A percentile compares a stretch with the other conserved stretches of the same genome.
Conservation (phyloP, 2,329 filamentous ascomycete genomes). For the Dryadomyces sulphureus region DNA sequence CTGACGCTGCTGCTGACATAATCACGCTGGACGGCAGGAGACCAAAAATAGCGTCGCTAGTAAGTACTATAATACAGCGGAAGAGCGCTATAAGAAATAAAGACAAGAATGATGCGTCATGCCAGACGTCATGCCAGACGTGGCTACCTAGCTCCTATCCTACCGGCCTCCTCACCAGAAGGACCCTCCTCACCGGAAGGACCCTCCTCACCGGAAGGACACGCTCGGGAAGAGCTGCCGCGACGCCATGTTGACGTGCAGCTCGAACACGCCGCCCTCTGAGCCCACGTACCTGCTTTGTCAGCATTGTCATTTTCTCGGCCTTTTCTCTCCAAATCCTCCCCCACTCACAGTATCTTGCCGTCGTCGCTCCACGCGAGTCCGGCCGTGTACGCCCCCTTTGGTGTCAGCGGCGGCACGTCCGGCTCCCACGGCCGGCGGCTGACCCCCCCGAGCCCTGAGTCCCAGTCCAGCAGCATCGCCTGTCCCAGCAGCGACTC, state of each 20-base stretch:
- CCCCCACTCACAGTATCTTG: slow-evolving; percentile 34
- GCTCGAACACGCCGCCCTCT: slow-evolving; percentile 64
- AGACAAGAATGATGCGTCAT: too few relatives aligned
- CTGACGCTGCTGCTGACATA: too few relatives aligned
- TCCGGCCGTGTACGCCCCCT: slow-evolving; percentile 34
- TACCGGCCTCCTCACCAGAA: neutral
- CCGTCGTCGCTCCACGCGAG: slow-evolving; percentile 49
- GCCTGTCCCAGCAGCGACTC: slow-evolving; percentile 20
- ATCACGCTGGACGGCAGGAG: too few relatives aligned
- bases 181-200: neutral
- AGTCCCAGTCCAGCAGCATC: slow-evolving; percentile 16
- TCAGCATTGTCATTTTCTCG: slow-evolving; percentile 13
- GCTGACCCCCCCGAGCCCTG: slow-evolving; percentile 2
- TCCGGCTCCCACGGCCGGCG: slow-evolving; percentile 10
- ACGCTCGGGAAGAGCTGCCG: slow-evolving; percentile 45
- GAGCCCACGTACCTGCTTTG: slow-evolving; percentile 41
- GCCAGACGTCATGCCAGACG: too few relatives aligned
- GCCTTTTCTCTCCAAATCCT: neutral
- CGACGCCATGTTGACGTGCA: slow-evolving; percentile 47
- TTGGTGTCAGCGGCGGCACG: neutral
- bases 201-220: slow-evolving; percentile 29
- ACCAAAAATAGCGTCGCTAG: too few relatives aligned
- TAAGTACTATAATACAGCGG: neutral
- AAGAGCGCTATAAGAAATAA: too few relatives aligned
- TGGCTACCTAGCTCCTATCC: neutral